These are phyloP conservation scores for Telopea speciosissima DNA, from an alignment of 177 flowering plant species.

Conservation along the genomic window DNA sequence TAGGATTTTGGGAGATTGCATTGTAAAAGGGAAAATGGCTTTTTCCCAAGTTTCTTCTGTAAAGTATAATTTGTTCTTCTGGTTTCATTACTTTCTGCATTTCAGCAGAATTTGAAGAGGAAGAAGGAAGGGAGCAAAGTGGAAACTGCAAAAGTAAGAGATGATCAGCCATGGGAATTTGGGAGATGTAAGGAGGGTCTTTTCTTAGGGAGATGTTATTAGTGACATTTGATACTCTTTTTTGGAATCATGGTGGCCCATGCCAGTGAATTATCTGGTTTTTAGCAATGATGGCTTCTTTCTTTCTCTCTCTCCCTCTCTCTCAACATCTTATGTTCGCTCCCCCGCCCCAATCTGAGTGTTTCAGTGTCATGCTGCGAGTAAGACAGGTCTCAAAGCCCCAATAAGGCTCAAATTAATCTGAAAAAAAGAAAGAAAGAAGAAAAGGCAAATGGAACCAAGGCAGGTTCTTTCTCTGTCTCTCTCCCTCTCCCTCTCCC, in stretches of 20 bases:
- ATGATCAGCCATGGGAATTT: background rate
- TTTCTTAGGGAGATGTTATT: slow-evolving; percentile 20
- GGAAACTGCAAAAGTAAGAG: background rate
- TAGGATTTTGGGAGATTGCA: background rate
- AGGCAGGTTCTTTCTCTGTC: background rate
- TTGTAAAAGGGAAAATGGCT: background rate
- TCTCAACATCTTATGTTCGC: background rate
- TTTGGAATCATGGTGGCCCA: slow-evolving; percentile 48
- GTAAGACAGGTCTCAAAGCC: no score
- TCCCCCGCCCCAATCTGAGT: no score
- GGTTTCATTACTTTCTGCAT: background rate
- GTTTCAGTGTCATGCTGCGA: no score
- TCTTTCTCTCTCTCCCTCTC: slow-evolving; percentile 9
- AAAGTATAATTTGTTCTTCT: background rate
- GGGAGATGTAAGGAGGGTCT: slow-evolving; percentile 7
- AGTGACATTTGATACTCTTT: slow-evolving; percentile 40
- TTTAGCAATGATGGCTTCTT: slow-evolving; percentile 37
- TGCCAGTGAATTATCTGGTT: slow-evolving; percentile 48
- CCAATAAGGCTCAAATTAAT: no score
- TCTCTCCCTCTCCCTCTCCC: slow-evolving; percentile 7
- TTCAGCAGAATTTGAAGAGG: no score
- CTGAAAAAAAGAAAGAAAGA: no score
- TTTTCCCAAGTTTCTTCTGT: background rate
- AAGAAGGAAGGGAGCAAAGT: background rate
- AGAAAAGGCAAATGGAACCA: no score